phyloP scores from a whole-genome alignment of 495 filamentous ascomycete genomes.

The Evansstolkia leycettana region DNA sequence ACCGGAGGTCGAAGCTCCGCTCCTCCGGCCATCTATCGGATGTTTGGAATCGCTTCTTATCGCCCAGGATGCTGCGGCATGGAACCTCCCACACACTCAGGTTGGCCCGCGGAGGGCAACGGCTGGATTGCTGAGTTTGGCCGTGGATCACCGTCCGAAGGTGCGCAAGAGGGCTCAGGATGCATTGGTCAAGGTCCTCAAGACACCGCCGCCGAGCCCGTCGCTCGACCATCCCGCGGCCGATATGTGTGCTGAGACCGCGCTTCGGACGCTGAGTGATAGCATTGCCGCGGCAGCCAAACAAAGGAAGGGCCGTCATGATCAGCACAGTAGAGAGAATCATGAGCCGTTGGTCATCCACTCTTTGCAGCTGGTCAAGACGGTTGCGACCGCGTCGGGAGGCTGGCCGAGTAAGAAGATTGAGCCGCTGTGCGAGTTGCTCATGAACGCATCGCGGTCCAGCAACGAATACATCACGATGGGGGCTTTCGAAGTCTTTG shows the following conservation, averaged over 20 bases:
- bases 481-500: slow-evolving; percentile 92
- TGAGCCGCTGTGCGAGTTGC: slow-evolving; percentile 74
- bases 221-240: slow-evolving; percentile 85
- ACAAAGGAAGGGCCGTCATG: slow-evolving; percentile 51
- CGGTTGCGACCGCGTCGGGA: slow-evolving; percentile 69
- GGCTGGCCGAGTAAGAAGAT: slow-evolving; percentile 98
- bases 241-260: slow-evolving; percentile 89
- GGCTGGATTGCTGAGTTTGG: slow-evolving; percentile 71
- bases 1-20: slow-evolving; percentile 73
- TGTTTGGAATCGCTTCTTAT: slow-evolving; percentile 79
- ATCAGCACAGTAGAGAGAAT: slow-evolving; percentile 32
- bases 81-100: slow-evolving; percentile 72
- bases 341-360: slow-evolving; percentile 81
- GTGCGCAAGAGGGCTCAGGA: slow-evolving; percentile 92
- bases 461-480: slow-evolving; percentile 92
- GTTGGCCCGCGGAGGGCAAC: slow-evolving; percentile 82
- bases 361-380: slow-evolving; percentile 80
- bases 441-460: slow-evolving; percentile 75
- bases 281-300: slow-evolving; percentile 49
- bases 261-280: slow-evolving; percentile 61
- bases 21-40: slow-evolving; percentile 81
- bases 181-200: slow-evolving; percentile 69
- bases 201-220: slow-evolving; percentile 74
- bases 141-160: slow-evolving; percentile 84
- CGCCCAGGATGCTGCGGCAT: slow-evolving; percentile 76